Conservation (phyloP, 2,329 filamentous ascomycete genomes). For the Talaromyces sp. region DNA sequence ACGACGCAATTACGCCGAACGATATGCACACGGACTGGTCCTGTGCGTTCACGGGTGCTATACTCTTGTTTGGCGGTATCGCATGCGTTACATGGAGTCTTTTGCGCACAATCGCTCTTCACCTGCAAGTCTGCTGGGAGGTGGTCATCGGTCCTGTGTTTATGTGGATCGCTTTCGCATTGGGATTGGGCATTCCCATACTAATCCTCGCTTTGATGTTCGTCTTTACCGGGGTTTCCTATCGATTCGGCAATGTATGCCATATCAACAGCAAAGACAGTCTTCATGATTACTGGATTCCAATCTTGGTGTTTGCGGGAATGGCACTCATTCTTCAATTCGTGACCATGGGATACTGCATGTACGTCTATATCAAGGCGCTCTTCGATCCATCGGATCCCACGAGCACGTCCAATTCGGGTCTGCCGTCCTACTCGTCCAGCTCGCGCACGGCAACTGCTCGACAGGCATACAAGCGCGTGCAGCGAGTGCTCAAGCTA, state of each 20-base stretch:
- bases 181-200: slow-evolving; percentile 80
- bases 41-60: slow-evolving; percentile 83
- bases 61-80: slow-evolving; percentile 83
- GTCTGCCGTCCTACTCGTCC: slow-evolving; percentile 68
- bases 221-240: slow-evolving; percentile 85
- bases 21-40: slow-evolving; percentile 78
- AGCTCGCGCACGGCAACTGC: slow-evolving; percentile 78
- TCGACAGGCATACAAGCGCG: slow-evolving; percentile 79
- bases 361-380: slow-evolving; percentile 88
- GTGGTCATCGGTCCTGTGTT: slow-evolving; percentile 81
- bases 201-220: slow-evolving; percentile 72
- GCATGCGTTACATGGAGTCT: slow-evolving; percentile 84
- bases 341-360: slow-evolving; percentile 82
- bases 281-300: slow-evolving; percentile 84
- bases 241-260: slow-evolving; percentile 85
- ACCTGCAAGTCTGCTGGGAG: slow-evolving; percentile 98
- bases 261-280: slow-evolving; percentile 91
- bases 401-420: slow-evolving; percentile 66
- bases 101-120: slow-evolving; percentile 81
- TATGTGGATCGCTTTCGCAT: slow-evolving; percentile 76
- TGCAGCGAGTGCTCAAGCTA: slow-evolving; percentile 79
- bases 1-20: slow-evolving; percentile 85
- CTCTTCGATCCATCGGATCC: slow-evolving; percentile 64
- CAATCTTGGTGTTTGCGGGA: slow-evolving; percentile 72
- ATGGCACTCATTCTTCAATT: slow-evolving; percentile 77